Conservation (phyloP, 2,329 filamentous ascomycete species). For the Trichoderma semiorbis region DNA sequence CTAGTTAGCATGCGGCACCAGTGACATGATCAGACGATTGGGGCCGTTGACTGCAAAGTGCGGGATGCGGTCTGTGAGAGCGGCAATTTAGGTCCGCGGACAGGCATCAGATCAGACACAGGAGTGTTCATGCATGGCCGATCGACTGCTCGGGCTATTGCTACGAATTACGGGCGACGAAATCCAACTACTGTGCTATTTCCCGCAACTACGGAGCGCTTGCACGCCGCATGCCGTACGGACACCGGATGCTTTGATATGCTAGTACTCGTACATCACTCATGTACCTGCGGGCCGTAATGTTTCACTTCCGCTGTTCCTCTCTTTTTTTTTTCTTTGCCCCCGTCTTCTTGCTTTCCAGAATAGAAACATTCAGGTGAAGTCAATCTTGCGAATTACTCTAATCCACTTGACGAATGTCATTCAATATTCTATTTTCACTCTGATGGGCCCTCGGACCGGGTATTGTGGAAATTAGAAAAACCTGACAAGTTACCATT, state of each 20-base stretch:
- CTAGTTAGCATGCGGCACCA: not conserved
- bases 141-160: not conserved
- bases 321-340: not conserved
- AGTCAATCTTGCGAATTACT: not conserved
- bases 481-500: not conserved
- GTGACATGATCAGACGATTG: not conserved
- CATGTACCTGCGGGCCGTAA: not conserved
- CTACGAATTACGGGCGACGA: not conserved
- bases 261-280: not conserved
- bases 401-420: not conserved
- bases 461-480: constrained; percentile 9
- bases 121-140: not conserved
- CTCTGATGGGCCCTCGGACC: not conserved
- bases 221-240: not conserved
- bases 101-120: not conserved
- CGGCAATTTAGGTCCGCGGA: not conserved
- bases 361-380: constrained; percentile 8
- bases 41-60: constrained; percentile 8
- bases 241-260: not conserved
- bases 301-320: not conserved
- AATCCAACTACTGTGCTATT: not conserved
- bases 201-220: not conserved
- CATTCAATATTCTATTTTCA: constrained; percentile 6
- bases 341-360: not conserved
- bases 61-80: constrained; percentile 10